Conservation (phyloP, 179 eudicot species). For the Beta lomatogona region DNA sequence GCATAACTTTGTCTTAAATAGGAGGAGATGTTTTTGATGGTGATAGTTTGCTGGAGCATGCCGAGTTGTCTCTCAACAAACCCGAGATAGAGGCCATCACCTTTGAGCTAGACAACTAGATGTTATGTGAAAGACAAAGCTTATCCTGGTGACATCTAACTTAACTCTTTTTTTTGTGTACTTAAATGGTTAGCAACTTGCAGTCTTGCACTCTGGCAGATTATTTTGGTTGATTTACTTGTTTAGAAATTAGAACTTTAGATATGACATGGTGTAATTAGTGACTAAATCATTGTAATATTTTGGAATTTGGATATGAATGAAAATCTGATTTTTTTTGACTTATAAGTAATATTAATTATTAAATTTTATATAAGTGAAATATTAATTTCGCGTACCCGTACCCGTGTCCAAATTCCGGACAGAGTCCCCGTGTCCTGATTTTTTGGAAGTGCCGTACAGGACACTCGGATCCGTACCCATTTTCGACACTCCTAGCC, state of each 20-base stretch:
- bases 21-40: neutral
- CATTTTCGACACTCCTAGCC: neutral
- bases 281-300: neutral
- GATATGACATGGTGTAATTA: too few species aligned
- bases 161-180: neutral
- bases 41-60: neutral
- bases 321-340: neutral
- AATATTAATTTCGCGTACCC: neutral
- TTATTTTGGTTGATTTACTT: too few species aligned
- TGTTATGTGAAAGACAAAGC: neutral
- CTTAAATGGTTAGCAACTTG: neutral
- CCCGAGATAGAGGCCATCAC: neutral
- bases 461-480: neutral
- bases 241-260: too few species aligned
- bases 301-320: neutral
- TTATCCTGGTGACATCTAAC: too few species aligned
- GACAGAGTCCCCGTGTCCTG: neutral
- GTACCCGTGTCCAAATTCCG: neutral
- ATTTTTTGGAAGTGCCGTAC: neutral
- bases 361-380: neutral
- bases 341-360: neutral
- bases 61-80: neutral
- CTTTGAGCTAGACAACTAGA: neutral
- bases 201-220: neutral
- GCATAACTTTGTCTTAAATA: neutral